Evolutionary conservation across 768 basidiomycete species (phyloP).

Genomic region (Russula earlei): DNA sequence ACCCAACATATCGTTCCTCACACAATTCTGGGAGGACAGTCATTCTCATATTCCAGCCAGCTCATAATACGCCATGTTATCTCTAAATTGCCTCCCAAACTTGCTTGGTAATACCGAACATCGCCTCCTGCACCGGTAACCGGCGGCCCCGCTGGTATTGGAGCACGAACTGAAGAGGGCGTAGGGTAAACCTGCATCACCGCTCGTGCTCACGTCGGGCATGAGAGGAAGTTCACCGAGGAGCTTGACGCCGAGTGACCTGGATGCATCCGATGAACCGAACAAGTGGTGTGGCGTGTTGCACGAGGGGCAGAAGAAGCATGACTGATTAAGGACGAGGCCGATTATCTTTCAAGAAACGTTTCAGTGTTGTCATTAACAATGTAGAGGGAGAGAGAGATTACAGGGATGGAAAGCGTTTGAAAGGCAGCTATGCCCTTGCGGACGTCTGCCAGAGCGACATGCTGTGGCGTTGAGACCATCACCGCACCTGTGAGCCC

Average conservation of each 20-base stretch:
- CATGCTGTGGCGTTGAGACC: constrained; percentile 92
- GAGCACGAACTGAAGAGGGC: constrained; percentile 23
- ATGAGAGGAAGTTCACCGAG: constrained; percentile 80
- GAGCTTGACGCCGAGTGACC: constrained; percentile 47
- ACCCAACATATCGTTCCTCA: too few relatives aligned
- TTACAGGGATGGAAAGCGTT: constrained; percentile 79
- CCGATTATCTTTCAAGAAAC: constrained; percentile 64
- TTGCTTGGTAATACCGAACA: constrained; percentile 25
- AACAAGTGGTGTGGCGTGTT: constrained; percentile 53
- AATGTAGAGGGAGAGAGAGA: constrained; percentile 23
- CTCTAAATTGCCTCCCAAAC: constrained; percentile 24
- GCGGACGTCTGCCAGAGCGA: constrained; percentile 82
- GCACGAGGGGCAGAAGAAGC: constrained; percentile 73
- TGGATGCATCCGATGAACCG: constrained; percentile 54
- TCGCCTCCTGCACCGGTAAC: constrained; percentile 21
- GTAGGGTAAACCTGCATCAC: constrained; percentile 62
- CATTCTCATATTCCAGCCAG: too few relatives aligned
- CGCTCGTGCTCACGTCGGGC: constrained; percentile 57
- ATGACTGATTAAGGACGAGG: constrained; percentile 78
- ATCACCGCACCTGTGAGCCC: constrained; percentile 70
- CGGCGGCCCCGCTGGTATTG: constrained; percentile 5
- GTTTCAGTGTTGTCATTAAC: not conserved
- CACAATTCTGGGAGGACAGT: too few relatives aligned
- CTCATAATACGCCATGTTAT: not conserved
- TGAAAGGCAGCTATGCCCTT: constrained; percentile 91